These are phyloP conservation scores for Dendrobium nobile DNA, from an alignment of 106 monocot genomes.

Conservation along the genomic window DNA sequence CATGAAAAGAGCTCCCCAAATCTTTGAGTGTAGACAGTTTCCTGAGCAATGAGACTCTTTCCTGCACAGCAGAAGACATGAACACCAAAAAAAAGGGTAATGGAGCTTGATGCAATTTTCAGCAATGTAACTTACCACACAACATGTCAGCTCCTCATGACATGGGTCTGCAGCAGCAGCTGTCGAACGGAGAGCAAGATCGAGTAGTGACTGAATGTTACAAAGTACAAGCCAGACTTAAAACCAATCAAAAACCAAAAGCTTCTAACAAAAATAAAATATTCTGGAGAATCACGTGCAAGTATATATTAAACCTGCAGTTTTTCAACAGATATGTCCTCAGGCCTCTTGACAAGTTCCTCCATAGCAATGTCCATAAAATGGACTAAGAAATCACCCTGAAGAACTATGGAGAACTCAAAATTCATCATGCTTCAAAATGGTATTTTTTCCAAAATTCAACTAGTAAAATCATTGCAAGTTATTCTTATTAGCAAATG, in stretches of 20 bases:
- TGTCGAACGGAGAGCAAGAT: slow-evolving; percentile 86
- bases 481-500: not conserved
- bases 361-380: slow-evolving; percentile 99
- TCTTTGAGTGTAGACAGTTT: slow-evolving; percentile 58
- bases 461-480: not conserved
- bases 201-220: slow-evolving; percentile 80
- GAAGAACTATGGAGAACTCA: slow-evolving; percentile 13
- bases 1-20: slow-evolving; percentile 20
- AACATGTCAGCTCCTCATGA: slow-evolving; percentile 91
- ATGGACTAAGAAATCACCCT: slow-evolving; percentile 99
- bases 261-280: slow-evolving; percentile 1
- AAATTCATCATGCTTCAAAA: not conserved
- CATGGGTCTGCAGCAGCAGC: slow-evolving; percentile 90
- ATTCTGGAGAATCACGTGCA: not conserved
- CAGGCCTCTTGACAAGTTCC: slow-evolving; percentile 81
- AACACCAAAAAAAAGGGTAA: not conserved
- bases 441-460: not conserved
- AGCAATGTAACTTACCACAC: slow-evolving; percentile 54
- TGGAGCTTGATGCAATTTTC: slow-evolving; percentile 9
- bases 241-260: slow-evolving; percentile 12
- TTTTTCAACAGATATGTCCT: slow-evolving; percentile 90
- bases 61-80: slow-evolving; percentile 37
- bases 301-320: slow-evolving; percentile 51
- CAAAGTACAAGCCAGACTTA: slow-evolving; percentile 9
- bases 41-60: slow-evolving; percentile 72